Evolutionary conservation across 2,329 filamentous ascomycete species (phyloP).

Genomic region (Moelleriella libera): DNA sequence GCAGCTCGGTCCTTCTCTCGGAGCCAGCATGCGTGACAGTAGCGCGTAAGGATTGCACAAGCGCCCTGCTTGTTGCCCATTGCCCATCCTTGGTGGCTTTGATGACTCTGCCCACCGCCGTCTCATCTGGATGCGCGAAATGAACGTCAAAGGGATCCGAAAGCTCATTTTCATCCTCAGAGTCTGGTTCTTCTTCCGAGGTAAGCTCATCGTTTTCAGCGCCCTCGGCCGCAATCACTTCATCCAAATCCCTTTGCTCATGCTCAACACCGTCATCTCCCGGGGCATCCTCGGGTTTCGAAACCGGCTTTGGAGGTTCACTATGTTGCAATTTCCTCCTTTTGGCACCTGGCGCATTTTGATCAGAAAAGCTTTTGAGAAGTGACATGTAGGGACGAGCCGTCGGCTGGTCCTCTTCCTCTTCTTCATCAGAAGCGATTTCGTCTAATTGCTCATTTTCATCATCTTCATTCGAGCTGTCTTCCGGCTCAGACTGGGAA

Average conservation of each 20-base stretch:
- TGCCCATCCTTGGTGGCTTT: slow-evolving; percentile 32
- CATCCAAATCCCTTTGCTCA: slow-evolving; percentile 11
- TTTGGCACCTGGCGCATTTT: slow-evolving; percentile 33
- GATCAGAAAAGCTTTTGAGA: slow-evolving; percentile 40
- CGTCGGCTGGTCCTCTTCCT: slow-evolving; percentile 24
- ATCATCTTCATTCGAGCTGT: slow-evolving; percentile 12
- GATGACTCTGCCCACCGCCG: slow-evolving; percentile 39
- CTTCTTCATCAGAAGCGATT: slow-evolving; percentile 27
- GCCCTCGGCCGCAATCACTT: slow-evolving; percentile 10
- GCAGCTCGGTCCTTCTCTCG: slow-evolving; percentile 16
- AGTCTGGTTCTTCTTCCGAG: slow-evolving; percentile 17
- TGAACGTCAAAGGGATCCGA: slow-evolving; percentile 70
- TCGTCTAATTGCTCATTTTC: slow-evolving; percentile 23
- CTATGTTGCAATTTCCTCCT: slow-evolving; percentile 39
- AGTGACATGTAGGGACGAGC: slow-evolving; percentile 41
- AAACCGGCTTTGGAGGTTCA: slow-evolving; percentile 8
- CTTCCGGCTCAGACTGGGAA: slow-evolving; percentile 5
- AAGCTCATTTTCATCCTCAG: slow-evolving; percentile 37
- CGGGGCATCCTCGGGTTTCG: slow-evolving; percentile 2
- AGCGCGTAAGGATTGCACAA: slow-evolving; percentile 31
- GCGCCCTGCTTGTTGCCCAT: slow-evolving; percentile 35
- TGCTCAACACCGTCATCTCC: slow-evolving; percentile 25
- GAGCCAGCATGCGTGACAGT: slow-evolving; percentile 31
- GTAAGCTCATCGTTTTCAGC: slow-evolving; percentile 5
- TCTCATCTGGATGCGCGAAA: slow-evolving; percentile 56